Conservation (phyloP, 192 early-diverging fungal genomes). For the Umbelopsis isabellina region DNA sequence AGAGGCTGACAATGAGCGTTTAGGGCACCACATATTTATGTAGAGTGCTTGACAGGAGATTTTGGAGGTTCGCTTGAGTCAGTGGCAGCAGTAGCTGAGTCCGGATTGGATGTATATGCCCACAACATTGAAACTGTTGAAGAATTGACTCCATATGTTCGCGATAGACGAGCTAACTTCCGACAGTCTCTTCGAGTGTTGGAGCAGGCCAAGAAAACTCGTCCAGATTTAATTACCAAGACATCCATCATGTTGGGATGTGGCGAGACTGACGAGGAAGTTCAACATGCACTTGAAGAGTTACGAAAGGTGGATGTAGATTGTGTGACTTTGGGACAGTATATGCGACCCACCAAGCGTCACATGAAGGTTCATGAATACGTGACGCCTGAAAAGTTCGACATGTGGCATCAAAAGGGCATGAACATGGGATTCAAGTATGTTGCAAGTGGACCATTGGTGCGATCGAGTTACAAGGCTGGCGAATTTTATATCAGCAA, state of each 20-base stretch:
- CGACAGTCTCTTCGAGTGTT: constrained; percentile 89
- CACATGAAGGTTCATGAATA: constrained; percentile 98
- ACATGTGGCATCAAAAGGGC: constrained; percentile 81
- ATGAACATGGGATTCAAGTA: constrained; percentile 90
- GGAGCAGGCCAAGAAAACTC: constrained; percentile 81
- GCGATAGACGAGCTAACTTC: constrained; percentile 92
- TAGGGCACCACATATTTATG: constrained; percentile 88
- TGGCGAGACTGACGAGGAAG: constrained; percentile 95
- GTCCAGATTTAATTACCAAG: constrained; percentile 88
- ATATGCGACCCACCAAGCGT: constrained; percentile 99
- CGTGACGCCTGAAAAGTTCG: constrained; percentile 90
- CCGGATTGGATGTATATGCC: constrained; percentile 96
- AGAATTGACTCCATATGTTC: constrained; percentile 83
- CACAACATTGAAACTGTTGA: constrained; percentile 99
- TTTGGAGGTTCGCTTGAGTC: constrained; percentile 78
- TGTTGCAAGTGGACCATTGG: constrained; percentile 93
- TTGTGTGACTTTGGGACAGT: constrained; percentile 97
- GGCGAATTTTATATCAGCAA: constrained; percentile 97
- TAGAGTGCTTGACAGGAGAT: constrained; percentile 97
- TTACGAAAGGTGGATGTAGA: constrained; percentile 84
- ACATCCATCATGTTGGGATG: constrained; percentile 98
- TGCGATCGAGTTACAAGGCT: constrained; percentile 95
- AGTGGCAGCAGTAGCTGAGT: constrained; percentile 82
- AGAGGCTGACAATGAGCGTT: not conserved
- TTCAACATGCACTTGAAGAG: constrained; percentile 83